These are phyloP conservation scores for Pseudohyphozyma bogoriensis DNA, from an alignment of 768 basidiomycete species.

Conservation along the genomic window DNA sequence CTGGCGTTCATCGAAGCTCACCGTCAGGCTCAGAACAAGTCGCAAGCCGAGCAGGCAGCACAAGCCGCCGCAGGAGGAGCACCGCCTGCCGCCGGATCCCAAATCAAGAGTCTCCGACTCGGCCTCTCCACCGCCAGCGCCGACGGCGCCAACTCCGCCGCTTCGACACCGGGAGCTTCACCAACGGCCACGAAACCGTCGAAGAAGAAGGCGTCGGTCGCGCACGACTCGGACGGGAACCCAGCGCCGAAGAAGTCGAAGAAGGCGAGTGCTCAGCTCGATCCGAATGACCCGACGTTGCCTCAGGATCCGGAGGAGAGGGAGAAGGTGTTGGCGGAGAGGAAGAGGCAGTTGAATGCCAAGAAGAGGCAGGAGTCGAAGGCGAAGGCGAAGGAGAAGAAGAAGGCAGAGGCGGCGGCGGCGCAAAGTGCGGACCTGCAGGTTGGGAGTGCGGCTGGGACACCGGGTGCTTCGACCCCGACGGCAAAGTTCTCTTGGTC, in stretches of 20 bases:
- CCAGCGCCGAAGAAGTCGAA: not conserved
- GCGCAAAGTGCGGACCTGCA: not conserved
- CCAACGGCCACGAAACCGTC: not conserved
- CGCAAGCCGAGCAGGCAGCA: not conserved
- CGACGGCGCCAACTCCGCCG: not conserved
- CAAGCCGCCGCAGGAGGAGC: not conserved
- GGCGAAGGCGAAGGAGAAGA: not conserved
- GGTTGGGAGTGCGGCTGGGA: not conserved
- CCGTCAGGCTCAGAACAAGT: slow-evolving; percentile 21
- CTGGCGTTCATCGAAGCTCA: slow-evolving; percentile 28
- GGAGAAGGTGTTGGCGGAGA: not conserved
- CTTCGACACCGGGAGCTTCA: too few species aligned
- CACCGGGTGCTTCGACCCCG: not conserved
- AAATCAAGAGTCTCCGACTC: not conserved
- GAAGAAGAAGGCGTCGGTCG: not conserved
- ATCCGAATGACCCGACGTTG: not conserved
- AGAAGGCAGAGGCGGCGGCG: not conserved
- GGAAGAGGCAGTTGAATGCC: not conserved
- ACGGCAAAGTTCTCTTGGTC: not conserved
- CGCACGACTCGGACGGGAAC: not conserved
- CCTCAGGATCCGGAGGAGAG: slow-evolving; percentile 3
- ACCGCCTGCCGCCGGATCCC: not conserved
- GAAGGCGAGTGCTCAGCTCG: not conserved
- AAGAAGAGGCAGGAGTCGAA: not conserved
- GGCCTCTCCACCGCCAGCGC: not conserved